Conservation (phyloP, 345 rosid genomes). For the Salix caprea region DNA sequence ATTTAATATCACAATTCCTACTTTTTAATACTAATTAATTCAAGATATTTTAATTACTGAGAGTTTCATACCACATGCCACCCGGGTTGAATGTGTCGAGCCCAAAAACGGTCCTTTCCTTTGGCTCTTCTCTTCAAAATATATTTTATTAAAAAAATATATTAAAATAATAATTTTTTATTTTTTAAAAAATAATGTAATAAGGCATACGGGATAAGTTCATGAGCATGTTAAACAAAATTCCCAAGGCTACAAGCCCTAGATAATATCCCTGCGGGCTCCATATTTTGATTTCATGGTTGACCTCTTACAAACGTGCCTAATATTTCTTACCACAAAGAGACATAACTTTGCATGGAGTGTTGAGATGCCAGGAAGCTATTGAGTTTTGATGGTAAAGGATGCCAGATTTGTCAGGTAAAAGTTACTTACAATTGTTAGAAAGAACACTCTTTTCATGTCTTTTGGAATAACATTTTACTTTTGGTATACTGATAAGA, state of each 20-base stretch:
- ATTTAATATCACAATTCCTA: neutral
- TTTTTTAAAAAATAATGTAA: no score
- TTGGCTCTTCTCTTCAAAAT: neutral
- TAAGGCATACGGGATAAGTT: neutral
- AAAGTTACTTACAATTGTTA: conserved; percentile 3
- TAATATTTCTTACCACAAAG: neutral
- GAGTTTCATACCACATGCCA: neutral
- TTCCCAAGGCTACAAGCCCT: neutral
- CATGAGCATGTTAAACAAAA: neutral
- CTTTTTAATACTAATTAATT: no score
- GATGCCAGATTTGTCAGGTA: neutral
- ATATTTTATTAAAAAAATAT: no score
- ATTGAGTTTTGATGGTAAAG: neutral
- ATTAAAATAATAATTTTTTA: no score
- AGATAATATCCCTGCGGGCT: neutral
- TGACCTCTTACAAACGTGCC: neutral
- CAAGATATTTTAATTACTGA: neutral
- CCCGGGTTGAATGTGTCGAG: neutral
- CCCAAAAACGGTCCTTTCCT: neutral
- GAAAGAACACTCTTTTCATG: neutral
- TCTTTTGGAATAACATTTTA: neutral
- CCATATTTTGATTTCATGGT: neutral
- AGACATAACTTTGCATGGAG: neutral
- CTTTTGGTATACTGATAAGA: accelerated
- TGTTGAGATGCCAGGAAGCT: neutral